phyloP scores from a whole-genome alignment of 1,139 yeast genomes.

The Debaryomyces sp. region DNA sequence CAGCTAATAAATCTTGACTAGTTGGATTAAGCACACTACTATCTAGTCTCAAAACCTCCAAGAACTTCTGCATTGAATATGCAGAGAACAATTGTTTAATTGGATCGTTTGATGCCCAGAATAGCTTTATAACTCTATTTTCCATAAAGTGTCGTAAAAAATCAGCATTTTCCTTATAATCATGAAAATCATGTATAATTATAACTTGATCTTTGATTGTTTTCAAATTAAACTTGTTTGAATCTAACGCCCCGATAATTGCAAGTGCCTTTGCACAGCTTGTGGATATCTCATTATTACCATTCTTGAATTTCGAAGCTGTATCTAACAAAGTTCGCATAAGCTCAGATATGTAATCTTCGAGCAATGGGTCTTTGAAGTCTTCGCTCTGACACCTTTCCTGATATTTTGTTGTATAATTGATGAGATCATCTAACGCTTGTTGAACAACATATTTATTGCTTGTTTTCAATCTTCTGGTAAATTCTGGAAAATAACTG shows the following conservation, averaged over 20 bases:
- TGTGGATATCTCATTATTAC: conserved; percentile 51
- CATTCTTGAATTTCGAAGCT: conserved; percentile 57
- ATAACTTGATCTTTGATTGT: conserved; percentile 48
- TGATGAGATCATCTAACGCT: conserved; percentile 67
- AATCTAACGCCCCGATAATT: conserved; percentile 76
- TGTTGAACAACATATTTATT: conserved; percentile 80
- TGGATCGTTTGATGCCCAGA: conserved; percentile 91
- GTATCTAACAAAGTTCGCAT: conserved; percentile 61
- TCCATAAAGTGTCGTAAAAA: conserved; percentile 72
- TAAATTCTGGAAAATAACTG: conserved; percentile 49
- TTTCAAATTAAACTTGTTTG: conserved; percentile 58
- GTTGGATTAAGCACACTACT: conserved; percentile 32
- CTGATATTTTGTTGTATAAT: conserved; percentile 52
- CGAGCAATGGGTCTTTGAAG: conserved; percentile 32
- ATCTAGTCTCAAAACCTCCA: conserved; percentile 64
- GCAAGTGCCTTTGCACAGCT: conserved; percentile 74
- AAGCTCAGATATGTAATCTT: conserved; percentile 43
- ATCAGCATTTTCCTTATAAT: conserved; percentile 60
- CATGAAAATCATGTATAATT: conserved; percentile 62
- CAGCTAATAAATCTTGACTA: conserved; percentile 22
- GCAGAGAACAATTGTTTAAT: conserved; percentile 83
- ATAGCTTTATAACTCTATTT: conserved; percentile 71
- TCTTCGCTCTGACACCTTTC: conserved; percentile 46
- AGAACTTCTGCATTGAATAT: conserved; percentile 84
- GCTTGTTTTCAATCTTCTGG: conserved; percentile 61